Conservation (phyloP, 495 filamentous ascomycete genomes). For the Neurospora sp. region DNA sequence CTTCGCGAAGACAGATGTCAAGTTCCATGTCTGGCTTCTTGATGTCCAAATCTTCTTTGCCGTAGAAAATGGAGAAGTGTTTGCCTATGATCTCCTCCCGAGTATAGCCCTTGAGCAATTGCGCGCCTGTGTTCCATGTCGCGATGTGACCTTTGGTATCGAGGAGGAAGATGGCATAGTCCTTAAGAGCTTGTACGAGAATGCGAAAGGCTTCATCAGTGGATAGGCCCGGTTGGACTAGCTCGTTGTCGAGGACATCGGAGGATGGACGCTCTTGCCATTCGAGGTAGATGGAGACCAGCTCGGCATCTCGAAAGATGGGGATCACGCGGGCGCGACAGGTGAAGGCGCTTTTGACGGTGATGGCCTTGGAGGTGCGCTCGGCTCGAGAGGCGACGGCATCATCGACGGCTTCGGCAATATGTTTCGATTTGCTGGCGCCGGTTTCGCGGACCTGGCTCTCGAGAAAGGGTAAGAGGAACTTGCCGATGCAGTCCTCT, state of each 20-base stretch:
- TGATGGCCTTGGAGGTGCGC: slow-evolving; percentile 18
- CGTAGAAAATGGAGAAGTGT: slow-evolving; percentile 56
- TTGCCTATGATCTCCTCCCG: slow-evolving; percentile 48
- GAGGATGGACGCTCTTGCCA: slow-evolving; percentile 25
- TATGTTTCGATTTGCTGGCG: slow-evolving; percentile 24
- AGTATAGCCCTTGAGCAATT: slow-evolving; percentile 50
- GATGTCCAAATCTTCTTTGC: slow-evolving; percentile 40
- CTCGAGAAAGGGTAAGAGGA: slow-evolving; percentile 33
- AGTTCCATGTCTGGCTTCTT: slow-evolving; percentile 49
- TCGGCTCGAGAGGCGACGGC: slow-evolving; percentile 31
- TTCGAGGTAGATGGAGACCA: slow-evolving; percentile 42
- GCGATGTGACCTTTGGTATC: slow-evolving; percentile 47
- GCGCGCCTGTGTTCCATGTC: slow-evolving; percentile 54
- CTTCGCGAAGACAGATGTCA: slow-evolving; percentile 47
- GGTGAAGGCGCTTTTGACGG: slow-evolving; percentile 10
- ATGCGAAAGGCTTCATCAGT: slow-evolving; percentile 50
- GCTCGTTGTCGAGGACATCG: slow-evolving; percentile 25
- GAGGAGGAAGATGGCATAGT: slow-evolving; percentile 60
- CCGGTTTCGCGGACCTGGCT: slow-evolving; percentile 21
- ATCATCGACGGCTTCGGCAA: slow-evolving; percentile 35
- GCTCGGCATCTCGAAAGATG: slow-evolving; percentile 34
- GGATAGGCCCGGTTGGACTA: slow-evolving; percentile 30
- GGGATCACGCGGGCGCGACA: slow-evolving; percentile 41
- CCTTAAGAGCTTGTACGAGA: slow-evolving; percentile 53
- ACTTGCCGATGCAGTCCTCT: slow-evolving; percentile 31